Percentiles rank a stretch among this genome's conserved stretches.
Conservation (phyloP, 768 basidiomycete species). For the Trametes villosa region DNA sequence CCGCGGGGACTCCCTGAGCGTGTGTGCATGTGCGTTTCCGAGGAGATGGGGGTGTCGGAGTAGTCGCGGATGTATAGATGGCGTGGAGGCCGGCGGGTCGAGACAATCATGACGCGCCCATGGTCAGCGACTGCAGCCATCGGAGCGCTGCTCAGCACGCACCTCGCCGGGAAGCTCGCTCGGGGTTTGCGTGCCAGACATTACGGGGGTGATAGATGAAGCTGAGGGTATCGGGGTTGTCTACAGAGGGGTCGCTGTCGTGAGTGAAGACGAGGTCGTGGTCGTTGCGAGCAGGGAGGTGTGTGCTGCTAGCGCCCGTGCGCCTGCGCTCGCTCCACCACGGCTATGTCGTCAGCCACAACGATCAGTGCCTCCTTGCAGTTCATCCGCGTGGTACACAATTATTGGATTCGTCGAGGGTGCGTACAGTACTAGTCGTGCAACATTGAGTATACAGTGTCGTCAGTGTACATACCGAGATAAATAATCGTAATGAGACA, state of each 20-base stretch:
- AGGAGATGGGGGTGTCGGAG: background rate
- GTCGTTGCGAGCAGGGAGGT: slow-evolving; percentile 2
- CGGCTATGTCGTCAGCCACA: too few species aligned
- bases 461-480: slow-evolving; percentile 3
- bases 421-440: background rate
- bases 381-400: too few species aligned
- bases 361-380: background rate
- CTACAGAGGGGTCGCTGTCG: background rate
- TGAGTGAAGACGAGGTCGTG: background rate
- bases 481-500: background rate
- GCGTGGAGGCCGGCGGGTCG: slow-evolving; percentile 18
- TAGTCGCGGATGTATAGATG: background rate
- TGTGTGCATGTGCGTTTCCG: background rate
- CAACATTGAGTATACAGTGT: background rate
- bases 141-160: slow-evolving; percentile 3
- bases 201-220: background rate
- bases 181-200: slow-evolving; percentile 22
- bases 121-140: slow-evolving; percentile 8
- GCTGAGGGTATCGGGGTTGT: slow-evolving; percentile 6
- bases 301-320: too few species aligned
- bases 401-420: background rate
- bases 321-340: too few species aligned
- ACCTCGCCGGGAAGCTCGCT: slow-evolving; percentile 25
- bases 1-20: slow-evolving; percentile 70
- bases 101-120: slow-evolving; percentile 21